Percentiles rank a stretch among this genome's conserved stretches.
phyloP scores from a whole-genome alignment of 805 yeast species.

The Teunomyces tritomae region DNA sequence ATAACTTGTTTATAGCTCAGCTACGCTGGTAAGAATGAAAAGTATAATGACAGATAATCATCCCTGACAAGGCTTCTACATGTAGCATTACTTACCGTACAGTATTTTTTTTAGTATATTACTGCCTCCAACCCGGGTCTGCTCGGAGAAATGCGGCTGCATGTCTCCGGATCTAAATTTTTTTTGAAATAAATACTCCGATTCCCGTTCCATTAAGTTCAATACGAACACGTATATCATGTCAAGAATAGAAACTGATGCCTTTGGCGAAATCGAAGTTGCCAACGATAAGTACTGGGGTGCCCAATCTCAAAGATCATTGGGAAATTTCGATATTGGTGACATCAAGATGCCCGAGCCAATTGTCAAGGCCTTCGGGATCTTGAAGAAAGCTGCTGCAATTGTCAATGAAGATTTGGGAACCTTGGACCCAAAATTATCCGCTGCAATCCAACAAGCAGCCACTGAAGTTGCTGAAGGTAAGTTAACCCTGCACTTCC shows the following conservation, averaged over 20 bases:
- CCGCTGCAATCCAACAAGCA: constrained; percentile 34
- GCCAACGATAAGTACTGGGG: constrained; percentile 37
- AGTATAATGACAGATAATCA: neutral
- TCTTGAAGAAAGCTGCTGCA: constrained; percentile 39
- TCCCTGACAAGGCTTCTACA: neutral
- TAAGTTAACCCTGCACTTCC: constrained; percentile 37
- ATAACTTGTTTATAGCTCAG: neutral
- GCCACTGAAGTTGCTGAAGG: constrained; percentile 40
- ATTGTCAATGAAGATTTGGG: constrained; percentile 35
- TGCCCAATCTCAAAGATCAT: constrained; percentile 39
- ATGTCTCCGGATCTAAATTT: neutral
- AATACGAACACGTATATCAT: neutral
- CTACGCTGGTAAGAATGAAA: neutral
- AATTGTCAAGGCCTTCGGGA: constrained; percentile 33
- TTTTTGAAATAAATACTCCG: neutral
- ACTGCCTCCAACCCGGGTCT: neutral
- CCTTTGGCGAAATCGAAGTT: constrained; percentile 38
- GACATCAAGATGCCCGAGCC: constrained; percentile 37
- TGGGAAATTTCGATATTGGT: constrained; percentile 38
- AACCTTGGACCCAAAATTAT: constrained; percentile 29
- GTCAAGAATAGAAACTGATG: constrained; percentile 35
- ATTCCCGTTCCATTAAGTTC: neutral
- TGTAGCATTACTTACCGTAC: no score
- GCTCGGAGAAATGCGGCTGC: neutral
- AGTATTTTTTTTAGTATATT: no score